These are phyloP conservation scores for Bruguiera parviflora DNA, from an alignment of 345 rosid genomes.

Conservation along the genomic window DNA sequence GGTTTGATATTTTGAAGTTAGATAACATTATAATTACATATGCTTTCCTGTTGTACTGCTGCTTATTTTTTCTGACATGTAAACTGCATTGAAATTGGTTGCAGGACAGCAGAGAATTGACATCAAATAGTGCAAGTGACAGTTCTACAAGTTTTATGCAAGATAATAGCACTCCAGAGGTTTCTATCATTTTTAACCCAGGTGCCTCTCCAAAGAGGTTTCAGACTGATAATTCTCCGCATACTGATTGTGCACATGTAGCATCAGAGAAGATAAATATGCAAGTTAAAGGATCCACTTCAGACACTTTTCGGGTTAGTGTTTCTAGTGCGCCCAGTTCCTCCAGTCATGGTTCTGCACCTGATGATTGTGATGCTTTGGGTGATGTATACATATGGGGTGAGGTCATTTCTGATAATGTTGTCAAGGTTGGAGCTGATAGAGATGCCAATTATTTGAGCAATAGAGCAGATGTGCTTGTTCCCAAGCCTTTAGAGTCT, in stretches of 20 bases:
- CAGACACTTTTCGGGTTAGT: slow-evolving; percentile 93
- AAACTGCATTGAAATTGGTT: slow-evolving; percentile 26
- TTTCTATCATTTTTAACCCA: slow-evolving; percentile 46
- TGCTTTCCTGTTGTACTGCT: slow-evolving; percentile 8
- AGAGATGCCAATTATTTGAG: slow-evolving; percentile 49
- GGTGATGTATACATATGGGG: slow-evolving; percentile 99
- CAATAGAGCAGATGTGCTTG: slow-evolving; percentile 61
- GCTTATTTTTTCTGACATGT: slow-evolving; percentile 1
- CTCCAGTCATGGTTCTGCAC: slow-evolving; percentile 95
- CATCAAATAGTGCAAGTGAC: slow-evolving; percentile 76
- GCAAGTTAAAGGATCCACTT: slow-evolving; percentile 77
- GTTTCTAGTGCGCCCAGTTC: slow-evolving; percentile 95
- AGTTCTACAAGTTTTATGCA: slow-evolving; percentile 66
- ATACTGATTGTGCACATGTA: slow-evolving; percentile 84
- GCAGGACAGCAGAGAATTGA: slow-evolving; percentile 89
- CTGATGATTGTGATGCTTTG: slow-evolving; percentile 91
- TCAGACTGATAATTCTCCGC: slow-evolving; percentile 52
- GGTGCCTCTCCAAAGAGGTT: slow-evolving; percentile 52
- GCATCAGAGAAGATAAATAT: slow-evolving; percentile 72
- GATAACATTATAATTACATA: background rate
- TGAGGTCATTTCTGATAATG: slow-evolving; percentile 71
- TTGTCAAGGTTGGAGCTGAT: slow-evolving; percentile 56
- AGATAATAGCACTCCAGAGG: slow-evolving; percentile 64
- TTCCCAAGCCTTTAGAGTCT: slow-evolving; percentile 80
- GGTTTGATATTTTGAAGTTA: no score